Percentiles rank a stretch among this genome's conserved stretches.
Conservation (phyloP, 306 rosid species). For the Cicer arietinum region DNA sequence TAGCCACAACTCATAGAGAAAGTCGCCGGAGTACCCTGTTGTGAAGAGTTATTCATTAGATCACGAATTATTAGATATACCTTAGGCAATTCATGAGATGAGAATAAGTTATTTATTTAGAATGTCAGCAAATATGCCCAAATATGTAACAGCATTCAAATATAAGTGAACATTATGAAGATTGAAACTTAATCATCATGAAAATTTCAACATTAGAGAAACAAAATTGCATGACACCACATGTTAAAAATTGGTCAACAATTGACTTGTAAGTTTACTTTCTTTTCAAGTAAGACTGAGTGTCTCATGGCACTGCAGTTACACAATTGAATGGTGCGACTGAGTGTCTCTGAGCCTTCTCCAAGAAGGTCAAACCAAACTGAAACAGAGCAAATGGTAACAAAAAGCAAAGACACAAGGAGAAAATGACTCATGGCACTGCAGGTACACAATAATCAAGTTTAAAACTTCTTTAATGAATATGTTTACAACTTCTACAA, state of each 20-base stretch:
- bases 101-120: not conserved
- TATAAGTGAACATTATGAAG: too few species aligned
- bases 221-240: not conserved
- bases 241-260: not conserved
- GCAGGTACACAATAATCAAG: too few species aligned
- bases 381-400: not conserved
- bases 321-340: not conserved
- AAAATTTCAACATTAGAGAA: not conserved
- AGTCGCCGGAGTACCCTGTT: not conserved
- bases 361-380: not conserved
- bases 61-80: not conserved
- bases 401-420: not conserved
- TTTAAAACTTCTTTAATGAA: too few species aligned
- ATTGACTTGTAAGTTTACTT: not conserved
- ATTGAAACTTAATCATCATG: too few species aligned
- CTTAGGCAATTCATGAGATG: not conserved
- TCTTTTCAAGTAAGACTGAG: not conserved
- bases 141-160: not conserved
- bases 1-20: not conserved
- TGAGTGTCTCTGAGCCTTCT: not conserved
- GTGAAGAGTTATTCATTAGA: not conserved
- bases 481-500: not conserved
- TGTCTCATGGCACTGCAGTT: constrained; percentile 1
- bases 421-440: too few species aligned
- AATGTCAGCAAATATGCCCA: not conserved